phyloP scores from a whole-genome alignment of 352 stramenopile genomes.

The Phytopythium boreale region DNA sequence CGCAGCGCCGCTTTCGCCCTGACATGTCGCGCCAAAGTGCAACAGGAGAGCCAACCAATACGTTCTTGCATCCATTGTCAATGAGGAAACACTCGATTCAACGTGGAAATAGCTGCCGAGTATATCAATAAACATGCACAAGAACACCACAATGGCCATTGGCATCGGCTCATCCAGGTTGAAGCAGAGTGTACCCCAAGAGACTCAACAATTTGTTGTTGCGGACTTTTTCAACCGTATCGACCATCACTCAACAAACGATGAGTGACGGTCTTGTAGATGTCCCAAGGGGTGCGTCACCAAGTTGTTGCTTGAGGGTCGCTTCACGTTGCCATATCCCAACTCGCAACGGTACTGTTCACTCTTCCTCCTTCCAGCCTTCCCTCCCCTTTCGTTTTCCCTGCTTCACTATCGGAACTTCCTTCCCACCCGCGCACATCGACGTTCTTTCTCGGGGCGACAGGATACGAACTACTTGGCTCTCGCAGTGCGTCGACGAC shows the following conservation, averaged over 20 bases:
- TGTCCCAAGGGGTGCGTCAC: not conserved
- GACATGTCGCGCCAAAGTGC: too few relatives aligned
- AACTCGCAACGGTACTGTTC: not conserved
- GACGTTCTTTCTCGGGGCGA: not conserved
- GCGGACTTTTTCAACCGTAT: not conserved
- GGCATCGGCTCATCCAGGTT: not conserved
- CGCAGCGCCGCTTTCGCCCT: too few relatives aligned
- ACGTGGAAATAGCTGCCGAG: too few relatives aligned
- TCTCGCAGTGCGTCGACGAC: too few relatives aligned
- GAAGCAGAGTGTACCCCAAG: not conserved
- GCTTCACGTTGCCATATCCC: not conserved
- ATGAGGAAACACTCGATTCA: not conserved
- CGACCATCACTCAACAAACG: not conserved
- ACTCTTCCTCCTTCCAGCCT: not conserved
- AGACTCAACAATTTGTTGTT: not conserved
- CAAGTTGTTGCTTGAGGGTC: not conserved
- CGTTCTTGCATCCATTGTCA: not conserved
- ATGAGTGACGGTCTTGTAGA: not conserved
- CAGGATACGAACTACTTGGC: too few relatives aligned
- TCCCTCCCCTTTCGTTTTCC: not conserved
- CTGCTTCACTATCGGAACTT: not conserved
- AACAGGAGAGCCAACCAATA: too few relatives aligned
- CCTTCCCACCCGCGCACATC: not conserved
- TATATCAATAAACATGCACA: too few relatives aligned
- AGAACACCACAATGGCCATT: not conserved